These are phyloP conservation scores for Pelagophyceae sp. DNA, from an alignment of 352 stramenopile genomes.

Conservation along the genomic window DNA sequence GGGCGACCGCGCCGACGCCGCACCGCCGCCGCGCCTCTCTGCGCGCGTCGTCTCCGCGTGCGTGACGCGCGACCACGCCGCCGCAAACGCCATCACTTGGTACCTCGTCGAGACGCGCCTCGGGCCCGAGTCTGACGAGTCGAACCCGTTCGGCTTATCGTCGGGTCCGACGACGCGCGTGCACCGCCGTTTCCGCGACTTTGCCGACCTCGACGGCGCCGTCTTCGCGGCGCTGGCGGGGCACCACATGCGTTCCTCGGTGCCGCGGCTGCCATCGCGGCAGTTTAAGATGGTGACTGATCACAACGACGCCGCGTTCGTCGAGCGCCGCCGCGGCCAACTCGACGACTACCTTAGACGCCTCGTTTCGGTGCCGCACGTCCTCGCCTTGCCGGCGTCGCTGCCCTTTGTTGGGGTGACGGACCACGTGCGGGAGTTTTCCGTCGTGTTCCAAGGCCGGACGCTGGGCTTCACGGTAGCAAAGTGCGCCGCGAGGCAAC, in stretches of 20 bases:
- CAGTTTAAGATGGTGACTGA: not conserved
- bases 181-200: constrained; percentile 15
- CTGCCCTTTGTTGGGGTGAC: not conserved
- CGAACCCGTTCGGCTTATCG: not conserved
- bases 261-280: not conserved
- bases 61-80: not conserved
- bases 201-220: constrained; percentile 6
- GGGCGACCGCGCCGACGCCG: not conserved
- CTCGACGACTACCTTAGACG: not conserved
- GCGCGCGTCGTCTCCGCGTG: not conserved
- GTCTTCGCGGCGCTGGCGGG: not conserved
- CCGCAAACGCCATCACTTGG: not conserved
- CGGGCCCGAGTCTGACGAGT: not conserved
- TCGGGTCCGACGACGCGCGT: constrained; percentile 1
- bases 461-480: constrained; percentile 9
- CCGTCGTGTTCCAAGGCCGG: not conserved
- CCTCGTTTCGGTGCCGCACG: not conserved
- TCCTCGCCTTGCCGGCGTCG: not conserved
- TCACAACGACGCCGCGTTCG: constrained; percentile 10
- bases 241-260: not conserved
- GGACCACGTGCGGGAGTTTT: not conserved
- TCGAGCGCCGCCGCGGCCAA: not conserved
- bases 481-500: not conserved
- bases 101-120: not conserved
- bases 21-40: not conserved